These are phyloP conservation scores for Wilcoxina mikolae DNA, from an alignment of 495 filamentous ascomycete species.

Conservation along the genomic window DNA sequence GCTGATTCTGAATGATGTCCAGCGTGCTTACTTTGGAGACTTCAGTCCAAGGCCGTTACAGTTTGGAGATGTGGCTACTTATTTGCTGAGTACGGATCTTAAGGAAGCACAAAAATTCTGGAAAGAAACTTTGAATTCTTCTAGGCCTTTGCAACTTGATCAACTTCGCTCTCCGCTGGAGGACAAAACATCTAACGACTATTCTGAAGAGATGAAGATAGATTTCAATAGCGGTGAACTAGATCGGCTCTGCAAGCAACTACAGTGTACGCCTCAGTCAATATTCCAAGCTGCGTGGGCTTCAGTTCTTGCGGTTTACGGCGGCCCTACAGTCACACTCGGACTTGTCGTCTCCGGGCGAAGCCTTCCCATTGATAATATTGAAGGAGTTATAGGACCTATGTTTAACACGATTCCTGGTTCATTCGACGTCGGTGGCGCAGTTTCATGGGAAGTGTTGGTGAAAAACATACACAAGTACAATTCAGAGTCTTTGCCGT, in stretches of 20 bases:
- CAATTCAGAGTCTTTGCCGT: conserved; percentile 44
- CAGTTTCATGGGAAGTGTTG: conserved; percentile 39
- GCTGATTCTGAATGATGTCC: conserved; percentile 46
- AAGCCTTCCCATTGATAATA: conserved; percentile 46
- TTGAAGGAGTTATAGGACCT: conserved; percentile 62
- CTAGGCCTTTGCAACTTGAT: conserved; percentile 1
- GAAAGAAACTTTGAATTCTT: conserved; percentile 38
- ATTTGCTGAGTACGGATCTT: conserved; percentile 36
- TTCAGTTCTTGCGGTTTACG: conserved; percentile 36
- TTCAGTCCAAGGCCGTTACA: conserved; percentile 18
- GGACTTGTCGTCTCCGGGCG: conserved; percentile 60
- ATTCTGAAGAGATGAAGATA: conserved; percentile 11
- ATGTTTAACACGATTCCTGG: conserved; percentile 84
- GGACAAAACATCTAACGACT: background rate
- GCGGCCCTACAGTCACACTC: conserved; percentile 34
- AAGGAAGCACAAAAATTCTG: conserved; percentile 51
- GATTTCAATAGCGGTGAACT: conserved; percentile 25
- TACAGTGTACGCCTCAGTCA: conserved; percentile 62
- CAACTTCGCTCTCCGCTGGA: background rate
- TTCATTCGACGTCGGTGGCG: conserved; percentile 33
- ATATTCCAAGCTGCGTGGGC: conserved; percentile 58
- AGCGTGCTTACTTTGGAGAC: conserved; percentile 29
- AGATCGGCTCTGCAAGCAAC: conserved; percentile 35
- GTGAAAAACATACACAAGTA: conserved; percentile 44
- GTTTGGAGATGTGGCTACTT: conserved; percentile 32